Conservation (phyloP, 257 asterid genomes). For the Capsicum rhomboideum region DNA sequence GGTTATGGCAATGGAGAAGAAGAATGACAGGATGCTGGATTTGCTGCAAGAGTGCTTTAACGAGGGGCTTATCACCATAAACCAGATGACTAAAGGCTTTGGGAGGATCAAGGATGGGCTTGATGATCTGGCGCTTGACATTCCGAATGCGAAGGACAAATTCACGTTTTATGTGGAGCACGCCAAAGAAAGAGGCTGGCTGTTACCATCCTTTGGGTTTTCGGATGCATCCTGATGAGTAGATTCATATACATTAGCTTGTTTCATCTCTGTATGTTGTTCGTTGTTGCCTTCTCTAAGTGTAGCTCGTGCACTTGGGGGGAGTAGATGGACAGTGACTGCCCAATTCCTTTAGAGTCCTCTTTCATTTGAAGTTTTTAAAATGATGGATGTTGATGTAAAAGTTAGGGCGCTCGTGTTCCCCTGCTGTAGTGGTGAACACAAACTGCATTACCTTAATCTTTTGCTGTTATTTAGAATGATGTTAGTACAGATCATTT, state of each 20-base stretch:
- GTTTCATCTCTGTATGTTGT: slow-evolving; percentile 15
- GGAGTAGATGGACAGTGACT: background rate
- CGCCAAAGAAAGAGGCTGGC: slow-evolving; percentile 64
- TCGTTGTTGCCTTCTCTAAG: background rate
- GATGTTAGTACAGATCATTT: background rate
- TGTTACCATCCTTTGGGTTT: slow-evolving; percentile 25
- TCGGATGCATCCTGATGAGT: slow-evolving; percentile 20
- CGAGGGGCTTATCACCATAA: slow-evolving; percentile 87
- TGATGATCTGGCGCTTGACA: slow-evolving; percentile 90
- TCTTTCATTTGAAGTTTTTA: background rate
- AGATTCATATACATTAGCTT: slow-evolving; percentile 6
- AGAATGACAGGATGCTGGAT: slow-evolving; percentile 76
- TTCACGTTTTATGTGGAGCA: slow-evolving; percentile 49
- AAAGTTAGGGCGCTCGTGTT: slow-evolving; percentile 3
- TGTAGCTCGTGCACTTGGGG: background rate
- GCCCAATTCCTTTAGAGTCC: slow-evolving; percentile 7
- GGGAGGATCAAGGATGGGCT: slow-evolving; percentile 85
- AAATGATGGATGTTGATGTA: slow-evolving; percentile 4
- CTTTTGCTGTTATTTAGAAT: background rate
- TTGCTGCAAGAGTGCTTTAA: slow-evolving; percentile 68
- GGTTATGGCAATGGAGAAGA: slow-evolving; percentile 99
- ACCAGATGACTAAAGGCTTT: slow-evolving; percentile 92
- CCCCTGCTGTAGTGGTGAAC: background rate
- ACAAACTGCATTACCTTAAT: background rate
- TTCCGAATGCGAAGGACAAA: slow-evolving; percentile 83